These are phyloP conservation scores for Anthracocystis panici-leucophaei DNA, from an alignment of 1,284 basidiomycete genomes.

Conservation along the genomic window DNA sequence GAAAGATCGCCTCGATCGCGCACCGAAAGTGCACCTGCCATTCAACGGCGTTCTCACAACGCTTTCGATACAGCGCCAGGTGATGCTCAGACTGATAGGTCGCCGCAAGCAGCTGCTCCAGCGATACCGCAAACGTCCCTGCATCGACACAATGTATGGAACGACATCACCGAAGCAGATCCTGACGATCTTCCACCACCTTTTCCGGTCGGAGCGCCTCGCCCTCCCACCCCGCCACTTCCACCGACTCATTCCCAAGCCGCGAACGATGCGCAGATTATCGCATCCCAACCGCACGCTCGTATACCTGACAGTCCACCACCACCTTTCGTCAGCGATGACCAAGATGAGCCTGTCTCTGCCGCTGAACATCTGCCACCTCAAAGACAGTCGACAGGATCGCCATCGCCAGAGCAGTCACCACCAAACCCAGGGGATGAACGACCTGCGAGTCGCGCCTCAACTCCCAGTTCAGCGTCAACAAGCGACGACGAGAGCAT, in stretches of 20 bases:
- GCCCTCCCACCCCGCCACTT: slow-evolving; percentile 39
- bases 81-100: background rate
- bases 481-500: slow-evolving; percentile 30
- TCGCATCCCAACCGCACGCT: slow-evolving; percentile 38
- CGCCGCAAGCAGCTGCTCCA: background rate
- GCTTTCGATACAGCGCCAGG: slow-evolving; percentile 14
- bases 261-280: slow-evolving; percentile 33
- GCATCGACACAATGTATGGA: slow-evolving; percentile 54
- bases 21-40: slow-evolving; percentile 39
- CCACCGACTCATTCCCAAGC: slow-evolving; percentile 39
- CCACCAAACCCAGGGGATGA: background rate
- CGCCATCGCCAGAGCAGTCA: background rate
- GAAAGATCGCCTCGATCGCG: slow-evolving; percentile 16
- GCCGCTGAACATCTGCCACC: background rate
- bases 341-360: slow-evolving; percentile 24
- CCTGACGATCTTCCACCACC: slow-evolving; percentile 54
- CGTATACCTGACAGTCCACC: slow-evolving; percentile 56
- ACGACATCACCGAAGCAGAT: slow-evolving; percentile 52
- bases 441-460: slow-evolving; percentile 18
- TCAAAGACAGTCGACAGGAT: background rate
- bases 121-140: slow-evolving; percentile 30
- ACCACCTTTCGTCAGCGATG: slow-evolving; percentile 57
- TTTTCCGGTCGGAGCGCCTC: slow-evolving; percentile 49
- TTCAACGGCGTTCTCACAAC: slow-evolving; percentile 27
- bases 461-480: slow-evolving; percentile 22